Evolutionary conservation across 345 rosid species (phyloP).

Genomic region (Leavenworthia alabamica): DNA sequence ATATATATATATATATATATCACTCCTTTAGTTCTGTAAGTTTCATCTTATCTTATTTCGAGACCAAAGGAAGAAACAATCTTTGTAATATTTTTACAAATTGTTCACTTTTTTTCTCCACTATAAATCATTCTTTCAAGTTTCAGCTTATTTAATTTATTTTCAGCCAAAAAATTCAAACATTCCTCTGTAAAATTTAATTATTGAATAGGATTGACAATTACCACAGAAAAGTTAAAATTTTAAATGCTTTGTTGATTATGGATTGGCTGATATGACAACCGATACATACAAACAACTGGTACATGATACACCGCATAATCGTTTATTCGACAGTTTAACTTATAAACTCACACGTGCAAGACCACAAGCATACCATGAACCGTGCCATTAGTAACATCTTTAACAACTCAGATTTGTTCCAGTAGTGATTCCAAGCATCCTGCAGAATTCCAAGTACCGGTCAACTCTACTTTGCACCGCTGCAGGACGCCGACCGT

Average conservation of each 20-base stretch:
- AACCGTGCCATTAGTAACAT: neutral
- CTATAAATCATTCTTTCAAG: neutral
- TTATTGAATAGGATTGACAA: neutral
- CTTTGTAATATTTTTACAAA: neutral
- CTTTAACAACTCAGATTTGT: constrained; percentile 33
- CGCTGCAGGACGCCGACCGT: constrained; percentile 23
- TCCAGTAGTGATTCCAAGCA: constrained; percentile 33
- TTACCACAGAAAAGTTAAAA: neutral
- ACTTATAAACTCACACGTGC: constrained; percentile 6
- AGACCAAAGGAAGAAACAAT: neutral
- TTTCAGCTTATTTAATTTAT: neutral
- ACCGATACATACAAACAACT: constrained; percentile 14
- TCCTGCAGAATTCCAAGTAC: constrained; percentile 35
- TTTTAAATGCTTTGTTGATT: constrained; percentile 5
- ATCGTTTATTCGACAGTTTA: constrained; percentile 15
- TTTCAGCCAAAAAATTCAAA: neutral
- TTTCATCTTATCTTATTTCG: neutral
- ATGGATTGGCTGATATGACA: neutral
- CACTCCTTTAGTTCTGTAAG: neutral
- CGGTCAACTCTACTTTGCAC: constrained; percentile 35
- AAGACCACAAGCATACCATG: neutral
- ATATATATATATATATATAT: too few species aligned
- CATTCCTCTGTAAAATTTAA: neutral
- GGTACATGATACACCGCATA: constrained; percentile 12
- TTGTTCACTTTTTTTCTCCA: neutral